phyloP scores from a whole-genome alignment of 2,329 filamentous ascomycete genomes.

The Aspergillus sp. region DNA sequence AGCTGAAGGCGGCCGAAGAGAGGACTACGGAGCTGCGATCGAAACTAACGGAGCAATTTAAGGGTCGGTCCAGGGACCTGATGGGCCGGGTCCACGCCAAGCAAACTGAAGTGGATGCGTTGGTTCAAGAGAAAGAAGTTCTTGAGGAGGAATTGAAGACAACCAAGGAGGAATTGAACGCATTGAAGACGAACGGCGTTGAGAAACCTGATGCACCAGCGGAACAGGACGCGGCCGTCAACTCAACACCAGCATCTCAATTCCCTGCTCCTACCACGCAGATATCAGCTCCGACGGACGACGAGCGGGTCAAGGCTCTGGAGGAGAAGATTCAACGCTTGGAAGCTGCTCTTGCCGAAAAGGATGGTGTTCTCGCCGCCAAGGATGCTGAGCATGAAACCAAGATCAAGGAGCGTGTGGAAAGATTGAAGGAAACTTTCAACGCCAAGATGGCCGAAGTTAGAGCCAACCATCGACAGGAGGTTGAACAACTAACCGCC shows the following conservation, averaged over 20 bases:
- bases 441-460: slow-evolving; percentile 67
- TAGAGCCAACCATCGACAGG: slow-evolving; percentile 50
- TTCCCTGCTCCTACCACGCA: slow-evolving; percentile 29
- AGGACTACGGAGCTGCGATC: slow-evolving; percentile 50
- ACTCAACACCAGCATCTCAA: slow-evolving; percentile 32
- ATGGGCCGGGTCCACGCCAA: slow-evolving; percentile 60
- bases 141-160: slow-evolving; percentile 68
- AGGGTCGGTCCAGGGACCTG: slow-evolving; percentile 61
- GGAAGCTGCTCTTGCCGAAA: slow-evolving; percentile 54
- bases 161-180: slow-evolving; percentile 58
- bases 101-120: slow-evolving; percentile 48
- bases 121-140: slow-evolving; percentile 63
- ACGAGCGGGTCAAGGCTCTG: slow-evolving; percentile 60
- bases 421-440: slow-evolving; percentile 65
- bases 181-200: slow-evolving; percentile 54
- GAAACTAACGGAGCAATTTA: slow-evolving; percentile 53
- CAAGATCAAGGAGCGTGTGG: slow-evolving; percentile 48
- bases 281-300: slow-evolving; percentile 34
- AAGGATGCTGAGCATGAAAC: slow-evolving; percentile 53
- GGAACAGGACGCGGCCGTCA: slow-evolving; percentile 51
- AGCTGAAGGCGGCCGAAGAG: slow-evolving; percentile 48
- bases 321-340: slow-evolving; percentile 58
- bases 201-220: slow-evolving; percentile 31
- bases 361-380: slow-evolving; percentile 45
- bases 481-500: slow-evolving; percentile 48